Evolutionary conservation across 116 monocot genomes (phyloP), one percentile per base, ranked within the genome.

Genomic region (Zostera marina): DNA sequence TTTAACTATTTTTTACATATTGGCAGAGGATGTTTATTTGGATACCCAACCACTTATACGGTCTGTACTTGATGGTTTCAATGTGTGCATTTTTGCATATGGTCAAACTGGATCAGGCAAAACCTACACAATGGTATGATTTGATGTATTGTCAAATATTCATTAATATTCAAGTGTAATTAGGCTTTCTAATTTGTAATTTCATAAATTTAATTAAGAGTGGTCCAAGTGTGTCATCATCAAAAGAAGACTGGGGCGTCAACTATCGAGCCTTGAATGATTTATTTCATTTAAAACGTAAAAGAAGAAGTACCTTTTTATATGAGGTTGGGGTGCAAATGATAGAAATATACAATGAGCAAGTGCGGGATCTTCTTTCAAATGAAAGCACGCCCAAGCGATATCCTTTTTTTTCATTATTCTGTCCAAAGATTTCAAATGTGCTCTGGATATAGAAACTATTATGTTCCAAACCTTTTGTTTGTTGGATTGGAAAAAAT

Each of bases 281-380:
- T 58, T 74, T 98, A 49, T 98, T 98, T 58, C 32, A 85, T 44
- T 82, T 98, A 17, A 89, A 89, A 59, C 72, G 13, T 13, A 72
- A 60, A 9, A 76, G 85, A 22, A 76, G 63, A 65, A 82, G 61
- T 16, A 78, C 72, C 24, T 69, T 74, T 59, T 63, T 48, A 1
- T 86, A 89, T 65, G 85, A 98, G 59, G 68, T 98, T 52, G 74
- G 74, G 13, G 86, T 98, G 54, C 96, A 98, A 43, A 98, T 98
- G 90, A 78, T 98, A 56, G 96, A 98, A 63, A 83, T 98, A 62
- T 89, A 98, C 45, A 98, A 98, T 69, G 96, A 98, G 57, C 80
- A 89, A 89, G 82, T 98, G 12, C 85, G 78, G 13, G 96, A 98
- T 82, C 83, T 98, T 9, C 90, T 98, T 57, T 52, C 73, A 51